These are phyloP conservation scores for Symbiotaphrina buchneri DNA, from an alignment of 495 filamentous ascomycete species.

Conservation along the genomic window DNA sequence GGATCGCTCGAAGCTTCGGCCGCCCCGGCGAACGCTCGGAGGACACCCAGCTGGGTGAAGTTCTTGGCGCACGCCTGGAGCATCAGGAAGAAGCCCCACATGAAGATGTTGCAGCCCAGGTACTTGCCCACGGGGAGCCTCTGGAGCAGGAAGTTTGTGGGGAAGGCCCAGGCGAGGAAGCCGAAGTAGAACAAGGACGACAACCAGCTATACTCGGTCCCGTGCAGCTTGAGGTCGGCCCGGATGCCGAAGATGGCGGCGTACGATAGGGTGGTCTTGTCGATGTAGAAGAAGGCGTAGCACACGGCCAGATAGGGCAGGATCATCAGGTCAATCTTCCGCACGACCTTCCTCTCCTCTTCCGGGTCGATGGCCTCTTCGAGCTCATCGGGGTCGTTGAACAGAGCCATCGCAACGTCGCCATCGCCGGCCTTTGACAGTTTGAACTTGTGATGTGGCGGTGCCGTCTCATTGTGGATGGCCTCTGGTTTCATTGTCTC, in stretches of 20 bases:
- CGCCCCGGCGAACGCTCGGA: not conserved
- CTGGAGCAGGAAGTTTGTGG: slow-evolving; percentile 30
- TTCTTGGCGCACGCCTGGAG: not conserved
- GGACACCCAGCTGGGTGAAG: not conserved
- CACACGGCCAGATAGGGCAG: slow-evolving; percentile 27
- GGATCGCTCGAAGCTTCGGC: not conserved
- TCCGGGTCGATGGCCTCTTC: slow-evolving; percentile 22
- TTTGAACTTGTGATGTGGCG: too few relatives aligned
- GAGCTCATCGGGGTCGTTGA: slow-evolving; percentile 7
- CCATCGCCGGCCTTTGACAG: slow-evolving; percentile 8
- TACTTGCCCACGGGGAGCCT: slow-evolving; percentile 26
- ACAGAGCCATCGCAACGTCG: slow-evolving; percentile 8
- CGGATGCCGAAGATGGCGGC: slow-evolving; percentile 30
- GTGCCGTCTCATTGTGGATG: too few relatives aligned
- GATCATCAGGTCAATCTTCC: slow-evolving; percentile 28
- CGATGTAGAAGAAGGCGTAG: slow-evolving; percentile 20
- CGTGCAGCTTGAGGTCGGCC: slow-evolving; percentile 21
- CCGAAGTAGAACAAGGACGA: slow-evolving; percentile 40
- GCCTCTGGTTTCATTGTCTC: too few relatives aligned
- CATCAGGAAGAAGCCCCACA: not conserved
- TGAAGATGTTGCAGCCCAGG: not conserved
- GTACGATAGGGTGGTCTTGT: slow-evolving; percentile 5
- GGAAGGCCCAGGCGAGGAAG: slow-evolving; percentile 23
- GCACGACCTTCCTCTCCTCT: slow-evolving; percentile 23
- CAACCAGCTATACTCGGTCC: slow-evolving; percentile 34